Evolutionary conservation across 148 eudicot genomes (phyloP), one percentile per base, ranked within the genome.

Genomic region (Amaranthus hypochondriacus): DNA sequence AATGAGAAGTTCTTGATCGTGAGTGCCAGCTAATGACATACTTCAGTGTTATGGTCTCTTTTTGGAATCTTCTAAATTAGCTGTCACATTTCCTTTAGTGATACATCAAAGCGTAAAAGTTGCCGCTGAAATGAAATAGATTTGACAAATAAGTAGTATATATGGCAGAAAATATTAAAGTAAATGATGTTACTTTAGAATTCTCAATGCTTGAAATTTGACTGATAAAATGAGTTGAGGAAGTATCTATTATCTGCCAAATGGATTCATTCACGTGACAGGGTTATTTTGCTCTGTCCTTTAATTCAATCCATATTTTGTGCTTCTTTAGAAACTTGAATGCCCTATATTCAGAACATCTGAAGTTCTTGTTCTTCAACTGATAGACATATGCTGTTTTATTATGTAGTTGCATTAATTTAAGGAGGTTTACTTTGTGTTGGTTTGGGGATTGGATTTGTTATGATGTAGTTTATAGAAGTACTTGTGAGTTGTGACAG

Each of bases 371-470:
- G 6, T 15, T 66, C 10, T 48, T n/a, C 49, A 18, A 48, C 10
- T 66, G 52, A 49, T 6, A 0, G 49, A 6, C 39, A 15, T 4
- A 66, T 14, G 5, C 12, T n/a, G 42, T 21, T 51, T 67, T 46
- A 51, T 13, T 64, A 4, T 13, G 7, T 67, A 9, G 12, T 21
- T 67, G 14, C 53, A 9, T 50, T 10, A 49, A 56, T 43, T 51
- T 48, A 28, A 7, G 2, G 39, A 4, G 13, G 48, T 51, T 28
- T 56, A 67, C 43, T 15, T 18, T 67, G 70, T 21, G 7, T 50
- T 50, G 56, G 56, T 67, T 47, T 48, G 69, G 68, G 42, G 69
- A 66, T n/a, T 53, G 69, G 68, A 7, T 15, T 39, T 43, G 21
- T 21, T n/a, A 4, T 67, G 56, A 66, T 67, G 70, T 4, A 9